phyloP scores from a whole-genome alignment of 1,139 yeast genomes.

The Geotrichum cucujoidarum region DNA sequence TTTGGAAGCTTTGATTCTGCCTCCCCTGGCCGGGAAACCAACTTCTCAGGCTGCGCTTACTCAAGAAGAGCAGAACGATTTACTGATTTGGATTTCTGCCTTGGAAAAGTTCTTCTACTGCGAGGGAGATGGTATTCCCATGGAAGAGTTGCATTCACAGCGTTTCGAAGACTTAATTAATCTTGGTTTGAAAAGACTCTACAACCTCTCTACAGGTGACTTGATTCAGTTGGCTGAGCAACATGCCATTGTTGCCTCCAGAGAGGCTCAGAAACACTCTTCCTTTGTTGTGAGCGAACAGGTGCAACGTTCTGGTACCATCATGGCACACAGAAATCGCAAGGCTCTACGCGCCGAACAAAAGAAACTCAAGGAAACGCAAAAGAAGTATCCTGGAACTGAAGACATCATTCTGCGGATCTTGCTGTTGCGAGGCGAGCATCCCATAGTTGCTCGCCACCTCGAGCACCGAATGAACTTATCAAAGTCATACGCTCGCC shows the following conservation, averaged over 20 bases:
- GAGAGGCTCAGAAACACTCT: constrained; percentile 28
- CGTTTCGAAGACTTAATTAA: constrained; percentile 53
- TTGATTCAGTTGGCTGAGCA: constrained; percentile 58
- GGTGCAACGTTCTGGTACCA: constrained; percentile 59
- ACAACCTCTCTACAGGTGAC: constrained; percentile 49
- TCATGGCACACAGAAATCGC: constrained; percentile 68
- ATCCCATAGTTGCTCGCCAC: constrained; percentile 48
- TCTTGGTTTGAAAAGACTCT: constrained; percentile 59
- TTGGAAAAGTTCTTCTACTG: constrained; percentile 71
- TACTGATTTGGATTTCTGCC: constrained; percentile 66
- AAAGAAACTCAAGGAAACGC: constrained; percentile 48
- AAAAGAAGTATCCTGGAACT: constrained; percentile 52
- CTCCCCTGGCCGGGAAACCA: constrained; percentile 59
- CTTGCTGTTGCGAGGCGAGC: constrained; percentile 44
- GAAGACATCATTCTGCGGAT: constrained; percentile 68
- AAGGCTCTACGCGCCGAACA: constrained; percentile 52
- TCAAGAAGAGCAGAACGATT: constrained; percentile 58
- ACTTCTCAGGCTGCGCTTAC: constrained; percentile 49
- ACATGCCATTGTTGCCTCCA: constrained; percentile 36
- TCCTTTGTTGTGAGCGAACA: constrained; percentile 47
- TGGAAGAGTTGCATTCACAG: constrained; percentile 58
- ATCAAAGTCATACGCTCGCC: constrained; percentile 51
- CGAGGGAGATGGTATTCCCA: constrained; percentile 76
- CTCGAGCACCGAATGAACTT: constrained; percentile 58
- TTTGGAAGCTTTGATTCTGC: constrained; percentile 66